Percentiles rank a stretch among this genome's conserved stretches.
Evolutionary conservation across 306 rosid species (phyloP).

Genomic region (Psophocarpus tetragonolobus): DNA sequence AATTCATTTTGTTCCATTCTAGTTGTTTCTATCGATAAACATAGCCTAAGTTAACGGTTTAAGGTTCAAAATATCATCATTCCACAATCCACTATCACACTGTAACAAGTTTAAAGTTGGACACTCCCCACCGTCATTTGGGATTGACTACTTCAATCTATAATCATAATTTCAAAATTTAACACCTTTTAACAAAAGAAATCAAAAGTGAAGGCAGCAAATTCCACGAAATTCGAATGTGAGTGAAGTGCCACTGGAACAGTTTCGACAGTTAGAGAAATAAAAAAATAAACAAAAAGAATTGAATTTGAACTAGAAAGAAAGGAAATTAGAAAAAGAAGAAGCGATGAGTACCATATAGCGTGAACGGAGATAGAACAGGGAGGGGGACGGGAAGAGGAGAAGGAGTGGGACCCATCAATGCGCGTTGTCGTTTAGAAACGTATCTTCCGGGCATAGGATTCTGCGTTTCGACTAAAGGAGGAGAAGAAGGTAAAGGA

Average conservation of each 20-base stretch:
- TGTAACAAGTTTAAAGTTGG: neutral
- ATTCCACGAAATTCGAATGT: neutral
- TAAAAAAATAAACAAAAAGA: neutral
- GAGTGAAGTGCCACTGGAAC: neutral
- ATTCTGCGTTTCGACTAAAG: constrained; percentile 16
- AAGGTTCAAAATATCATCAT: neutral
- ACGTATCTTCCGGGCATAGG: constrained; percentile 67
- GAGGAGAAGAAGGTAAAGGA: constrained; percentile 7
- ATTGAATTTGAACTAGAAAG: neutral
- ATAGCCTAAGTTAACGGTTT: neutral
- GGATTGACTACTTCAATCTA: neutral
- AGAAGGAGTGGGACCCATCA: constrained; percentile 32
- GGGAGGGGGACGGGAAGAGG: constrained; percentile 30
- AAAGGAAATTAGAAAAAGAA: neutral
- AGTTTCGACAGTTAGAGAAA: neutral
- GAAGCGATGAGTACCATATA: constrained; percentile 44
- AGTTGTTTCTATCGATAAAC: too few relatives aligned
- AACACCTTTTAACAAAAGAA: neutral
- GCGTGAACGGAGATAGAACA: constrained; percentile 33
- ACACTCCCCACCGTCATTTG: neutral
- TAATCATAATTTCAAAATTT: neutral
- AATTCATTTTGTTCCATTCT: too few relatives aligned
- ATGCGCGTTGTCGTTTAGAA: constrained; percentile 81
- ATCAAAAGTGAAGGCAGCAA: neutral
- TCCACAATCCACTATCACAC: neutral